Evolutionary conservation across 768 basidiomycete genomes (phyloP).

Genomic region (Tulasnella sp.): DNA sequence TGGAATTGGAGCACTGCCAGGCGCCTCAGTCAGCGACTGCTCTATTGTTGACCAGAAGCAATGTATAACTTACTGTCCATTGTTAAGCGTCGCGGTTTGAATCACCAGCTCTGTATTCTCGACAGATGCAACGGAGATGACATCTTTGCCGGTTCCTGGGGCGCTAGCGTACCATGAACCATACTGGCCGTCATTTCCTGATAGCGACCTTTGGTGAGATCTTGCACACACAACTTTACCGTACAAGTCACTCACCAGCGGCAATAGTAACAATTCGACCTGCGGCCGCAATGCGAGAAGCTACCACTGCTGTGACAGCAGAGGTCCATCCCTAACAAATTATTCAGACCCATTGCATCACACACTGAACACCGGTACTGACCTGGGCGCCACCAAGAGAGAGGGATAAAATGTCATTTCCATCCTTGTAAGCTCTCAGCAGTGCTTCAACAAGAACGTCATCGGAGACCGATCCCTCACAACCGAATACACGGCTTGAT

Average conservation of each 20-base stretch:
- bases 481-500: slow-evolving; percentile 19
- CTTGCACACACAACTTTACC: slow-evolving; percentile 25
- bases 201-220: slow-evolving; percentile 38
- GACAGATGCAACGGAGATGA: slow-evolving; percentile 33
- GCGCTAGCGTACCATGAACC: slow-evolving; percentile 27
- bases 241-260: slow-evolving; percentile 12
- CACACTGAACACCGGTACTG: too few species aligned
- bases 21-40: neutral
- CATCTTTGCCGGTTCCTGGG: slow-evolving; percentile 32
- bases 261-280: slow-evolving; percentile 43
- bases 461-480: slow-evolving; percentile 7
- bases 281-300: slow-evolving; percentile 41
- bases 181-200: slow-evolving; percentile 27
- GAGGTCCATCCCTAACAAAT: slow-evolving; percentile 51
- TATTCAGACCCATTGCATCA: neutral
- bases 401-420: slow-evolving; percentile 10
- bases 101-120: slow-evolving; percentile 17
- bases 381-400: slow-evolving; percentile 9
- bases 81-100: neutral
- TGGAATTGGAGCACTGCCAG: slow-evolving; percentile 33
- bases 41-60: slow-evolving; percentile 20
- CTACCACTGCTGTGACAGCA: slow-evolving; percentile 39
- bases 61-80: slow-evolving; percentile 28
- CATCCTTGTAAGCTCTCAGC: slow-evolving; percentile 11
- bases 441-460: slow-evolving; percentile 13